Base-by-base conservation (phyloP, 768 basidiomycete species). In the Psilocybe sp. region DNA sequence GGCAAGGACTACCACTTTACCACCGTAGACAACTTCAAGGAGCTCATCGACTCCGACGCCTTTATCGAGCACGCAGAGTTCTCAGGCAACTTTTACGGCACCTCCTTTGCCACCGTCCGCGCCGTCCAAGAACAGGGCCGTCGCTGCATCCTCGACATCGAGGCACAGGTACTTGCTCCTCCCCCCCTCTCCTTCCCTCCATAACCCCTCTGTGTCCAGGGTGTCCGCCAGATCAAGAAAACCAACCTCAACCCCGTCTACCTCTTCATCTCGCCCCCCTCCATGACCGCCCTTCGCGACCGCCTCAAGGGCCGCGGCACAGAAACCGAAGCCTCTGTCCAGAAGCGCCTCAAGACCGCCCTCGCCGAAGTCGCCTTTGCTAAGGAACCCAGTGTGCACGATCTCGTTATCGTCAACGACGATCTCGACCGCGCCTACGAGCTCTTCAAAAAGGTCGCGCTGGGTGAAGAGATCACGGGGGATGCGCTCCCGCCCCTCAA, bases 1-100 rank as follows among this genome's bases (percentile, higher is more conserved):
- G 93, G 93, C 44, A 79, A 80, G 58, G 85, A 92, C 52, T 98
- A 98, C 68, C 81, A 93, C 67, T 98, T 97, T 60, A 85, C 92
- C 11, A 71, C 78, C 11, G 69, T 72, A 23, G 81, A 87, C n/a
- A 69, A 66, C 16, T 98, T 98, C 73, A 77, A 76, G 57, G 69
- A 78, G 19, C 79, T 96, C 56, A 78, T 92, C 40, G 65, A 67
- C 14, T 70, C 84, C 19, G 75, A 79, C 47, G 92, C 87, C 15
- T 98, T 98, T 69, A 88, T 98, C 56, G 96, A 98, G 69, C 82
- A 92, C 58, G 93, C 96, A 13, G 85, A 96, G 66, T 98, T 96
- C 70, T 92, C 89, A 1, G 82, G 87, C 18, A 97, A 98, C 64
- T 79, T 80, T 59, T 98, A 98, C 62, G 95, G 95, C n/a, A 96